phyloP scores from a whole-genome alignment of 148 eudicot species.

The Polygonum aviculare region DNA sequence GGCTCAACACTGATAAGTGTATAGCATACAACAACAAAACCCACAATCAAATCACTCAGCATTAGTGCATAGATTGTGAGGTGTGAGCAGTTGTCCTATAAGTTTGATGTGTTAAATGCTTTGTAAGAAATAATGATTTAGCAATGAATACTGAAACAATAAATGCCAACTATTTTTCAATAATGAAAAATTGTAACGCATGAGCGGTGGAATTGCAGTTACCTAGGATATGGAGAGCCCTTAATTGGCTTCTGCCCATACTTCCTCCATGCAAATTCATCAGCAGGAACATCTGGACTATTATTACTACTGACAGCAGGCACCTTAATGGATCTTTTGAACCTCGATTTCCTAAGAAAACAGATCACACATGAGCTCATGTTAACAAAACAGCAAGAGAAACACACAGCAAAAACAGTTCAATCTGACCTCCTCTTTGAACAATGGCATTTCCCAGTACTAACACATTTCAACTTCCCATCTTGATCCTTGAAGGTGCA shows the following conservation, averaged over 20 bases:
- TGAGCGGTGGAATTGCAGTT: neutral
- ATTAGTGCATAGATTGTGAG: neutral
- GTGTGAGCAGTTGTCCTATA: neutral
- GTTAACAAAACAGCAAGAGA: neutral
- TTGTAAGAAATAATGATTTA: neutral
- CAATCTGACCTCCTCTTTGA: conserved; percentile 36
- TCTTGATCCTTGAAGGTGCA: conserved; percentile 30
- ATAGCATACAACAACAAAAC: neutral
- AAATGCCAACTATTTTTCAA: neutral
- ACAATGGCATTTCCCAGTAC: conserved; percentile 44
- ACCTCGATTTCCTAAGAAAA: conserved; percentile 38
- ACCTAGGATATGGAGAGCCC: conserved; percentile 64
- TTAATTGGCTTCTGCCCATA: conserved; percentile 63
- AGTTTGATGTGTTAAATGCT: neutral
- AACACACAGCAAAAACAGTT: neutral
- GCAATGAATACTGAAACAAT: neutral
- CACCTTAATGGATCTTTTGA: conserved; percentile 45
- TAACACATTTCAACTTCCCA: conserved; percentile 39
- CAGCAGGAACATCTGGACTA: conserved; percentile 43
- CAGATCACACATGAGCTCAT: neutral
- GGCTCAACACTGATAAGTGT: neutral
- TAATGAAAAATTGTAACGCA: neutral
- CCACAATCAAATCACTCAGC: neutral
- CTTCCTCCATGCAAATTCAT: conserved; percentile 55
- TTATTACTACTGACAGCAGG: conserved; percentile 49